phyloP scores from a whole-genome alignment of 2,329 filamentous ascomycete species.

The Cephalotrichum gorgonifer region DNA sequence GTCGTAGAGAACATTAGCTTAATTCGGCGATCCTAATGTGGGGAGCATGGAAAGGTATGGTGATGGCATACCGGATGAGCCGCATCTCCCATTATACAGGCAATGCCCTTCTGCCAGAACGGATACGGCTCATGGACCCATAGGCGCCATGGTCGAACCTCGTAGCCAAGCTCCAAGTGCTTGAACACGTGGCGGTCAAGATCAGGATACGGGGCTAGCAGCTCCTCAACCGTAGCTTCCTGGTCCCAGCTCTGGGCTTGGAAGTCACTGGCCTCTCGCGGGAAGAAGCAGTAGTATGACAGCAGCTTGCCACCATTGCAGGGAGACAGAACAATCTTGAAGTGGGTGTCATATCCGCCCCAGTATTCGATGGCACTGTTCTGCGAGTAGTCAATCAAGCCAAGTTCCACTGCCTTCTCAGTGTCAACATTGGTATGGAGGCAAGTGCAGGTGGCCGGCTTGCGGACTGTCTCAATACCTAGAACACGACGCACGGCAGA shows the following conservation, averaged over 20 bases:
- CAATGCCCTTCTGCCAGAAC: conserved; percentile 37
- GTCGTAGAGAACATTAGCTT: not conserved
- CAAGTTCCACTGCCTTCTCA: conserved; percentile 46
- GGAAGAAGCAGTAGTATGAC: conserved; percentile 62
- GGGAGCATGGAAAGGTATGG: conserved; percentile 44
- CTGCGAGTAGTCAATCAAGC: conserved; percentile 51
- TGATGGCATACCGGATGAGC: conserved; percentile 43
- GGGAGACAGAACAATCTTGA: conserved; percentile 61
- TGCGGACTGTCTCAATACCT: conserved; percentile 50
- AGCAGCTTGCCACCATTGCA: conserved; percentile 56
- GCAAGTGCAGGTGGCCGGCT: conserved; percentile 50
- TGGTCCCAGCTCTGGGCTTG: conserved; percentile 48
- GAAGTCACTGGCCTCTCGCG: conserved; percentile 48
- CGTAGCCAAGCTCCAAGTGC: conserved; percentile 49
- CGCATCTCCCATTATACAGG: conserved; percentile 55
- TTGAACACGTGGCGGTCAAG: conserved; percentile 46
- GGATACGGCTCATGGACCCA: conserved; percentile 54
- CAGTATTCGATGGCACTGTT: conserved; percentile 58
- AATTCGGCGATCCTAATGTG: not conserved
- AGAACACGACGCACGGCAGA: conserved; percentile 52
- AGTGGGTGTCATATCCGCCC: conserved; percentile 53
- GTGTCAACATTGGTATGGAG: conserved; percentile 55
- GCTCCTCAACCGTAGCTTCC: conserved; percentile 44
- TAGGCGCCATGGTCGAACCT: conserved; percentile 57
- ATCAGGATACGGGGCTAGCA: conserved; percentile 49